Evolutionary conservation across 139 green algal genomes (phyloP).

Genomic region (Yamagishiella unicocca): DNA sequence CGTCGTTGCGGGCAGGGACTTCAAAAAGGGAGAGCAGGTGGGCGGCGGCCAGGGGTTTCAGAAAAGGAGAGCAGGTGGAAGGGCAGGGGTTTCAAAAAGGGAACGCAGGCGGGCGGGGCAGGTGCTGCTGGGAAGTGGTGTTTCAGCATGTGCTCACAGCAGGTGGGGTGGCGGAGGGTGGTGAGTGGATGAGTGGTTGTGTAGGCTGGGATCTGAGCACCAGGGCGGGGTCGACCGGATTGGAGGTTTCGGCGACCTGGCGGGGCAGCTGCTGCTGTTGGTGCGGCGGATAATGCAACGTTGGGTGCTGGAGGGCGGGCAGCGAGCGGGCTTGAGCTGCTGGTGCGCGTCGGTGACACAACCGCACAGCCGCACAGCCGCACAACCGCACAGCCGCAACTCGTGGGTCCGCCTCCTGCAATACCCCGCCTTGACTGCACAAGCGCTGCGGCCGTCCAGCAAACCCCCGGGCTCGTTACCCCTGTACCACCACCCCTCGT

Average conservation of each 20-base stretch:
- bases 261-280: no score
- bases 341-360: no score
- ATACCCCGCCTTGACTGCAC: not conserved
- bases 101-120: not conserved
- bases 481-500: not conserved
- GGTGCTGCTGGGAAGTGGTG: not conserved
- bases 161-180: not conserved
- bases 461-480: not conserved
- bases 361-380: not conserved
- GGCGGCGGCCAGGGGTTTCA: not conserved
- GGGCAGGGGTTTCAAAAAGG: not conserved
- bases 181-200: no score
- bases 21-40: constrained; percentile 57
- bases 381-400: not conserved
- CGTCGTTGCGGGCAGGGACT: constrained; percentile 51
- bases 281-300: no score
- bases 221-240: no score
- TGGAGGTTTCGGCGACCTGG: no score
- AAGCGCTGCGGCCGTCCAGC: no score
- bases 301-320: no score
- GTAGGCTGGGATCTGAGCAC: no score
- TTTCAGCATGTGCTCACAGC: not conserved
- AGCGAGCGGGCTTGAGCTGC: no score
- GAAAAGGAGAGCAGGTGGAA: not conserved
- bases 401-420: not conserved